These are phyloP conservation scores for Penicillium egyptiacum DNA, from an alignment of 495 filamentous ascomycete species.

Conservation along the genomic window DNA sequence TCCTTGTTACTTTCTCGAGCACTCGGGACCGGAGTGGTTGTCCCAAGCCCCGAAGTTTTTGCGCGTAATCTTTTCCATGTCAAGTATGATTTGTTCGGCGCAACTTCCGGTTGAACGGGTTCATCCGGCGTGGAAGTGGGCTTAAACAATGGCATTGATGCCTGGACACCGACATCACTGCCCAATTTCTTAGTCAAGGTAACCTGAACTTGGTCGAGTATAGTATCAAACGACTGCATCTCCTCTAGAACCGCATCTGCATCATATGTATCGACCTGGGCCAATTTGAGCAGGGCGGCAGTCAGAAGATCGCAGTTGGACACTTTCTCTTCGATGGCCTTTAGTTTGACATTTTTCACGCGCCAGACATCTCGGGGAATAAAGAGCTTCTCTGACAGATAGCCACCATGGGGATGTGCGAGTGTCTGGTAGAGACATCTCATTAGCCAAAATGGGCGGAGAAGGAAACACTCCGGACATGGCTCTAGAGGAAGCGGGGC, in stretches of 20 bases:
- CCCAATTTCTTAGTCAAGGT: conserved; percentile 80
- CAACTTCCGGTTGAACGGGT: conserved; percentile 32
- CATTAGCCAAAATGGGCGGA: conserved; percentile 97
- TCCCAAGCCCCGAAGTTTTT: conserved; percentile 71
- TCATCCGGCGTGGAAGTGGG: conserved; percentile 53
- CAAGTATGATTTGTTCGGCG: conserved; percentile 63
- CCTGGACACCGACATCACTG: conserved; percentile 81
- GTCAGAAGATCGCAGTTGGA: conserved; percentile 90
- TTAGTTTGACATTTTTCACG: conserved; percentile 90
- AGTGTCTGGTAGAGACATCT: conserved; percentile 89
- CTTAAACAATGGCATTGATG: conserved; percentile 65
- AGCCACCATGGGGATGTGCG: conserved; percentile 86
- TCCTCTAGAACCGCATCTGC: conserved; percentile 90
- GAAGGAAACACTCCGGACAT: conserved; percentile 80
- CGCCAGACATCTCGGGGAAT: conserved; percentile 90
- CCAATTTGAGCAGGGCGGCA: conserved; percentile 80
- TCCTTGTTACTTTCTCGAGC: conserved; percentile 58
- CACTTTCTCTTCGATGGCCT: conserved; percentile 89
- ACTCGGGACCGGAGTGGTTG: conserved; percentile 28
- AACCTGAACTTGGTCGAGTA: conserved; percentile 82
- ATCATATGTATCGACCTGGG: conserved; percentile 80
- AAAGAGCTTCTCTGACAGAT: conserved; percentile 86
- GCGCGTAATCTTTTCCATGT: conserved; percentile 87
- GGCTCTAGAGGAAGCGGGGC: conserved; percentile 80
- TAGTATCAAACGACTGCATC: conserved; percentile 86